Percentiles rank a stretch among this genome's conserved stretches.
Evolutionary conservation across 352 stramenopile genomes (phyloP).

Genomic region (Pythium grandisporangium): DNA sequence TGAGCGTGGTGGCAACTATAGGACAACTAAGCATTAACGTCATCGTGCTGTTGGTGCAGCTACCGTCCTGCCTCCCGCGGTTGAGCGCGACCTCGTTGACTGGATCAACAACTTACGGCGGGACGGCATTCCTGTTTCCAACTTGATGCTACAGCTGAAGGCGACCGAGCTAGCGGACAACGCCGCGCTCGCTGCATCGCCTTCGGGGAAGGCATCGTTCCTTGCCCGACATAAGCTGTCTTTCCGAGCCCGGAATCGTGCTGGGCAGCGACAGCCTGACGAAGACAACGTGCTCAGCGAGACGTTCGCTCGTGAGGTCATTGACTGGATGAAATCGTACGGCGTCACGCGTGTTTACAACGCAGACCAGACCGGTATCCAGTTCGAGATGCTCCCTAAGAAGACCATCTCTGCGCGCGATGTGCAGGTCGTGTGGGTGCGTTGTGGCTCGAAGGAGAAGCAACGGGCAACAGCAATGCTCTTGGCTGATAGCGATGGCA

Average conservation of each 20-base stretch:
- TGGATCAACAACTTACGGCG: slow-evolving; percentile 3
- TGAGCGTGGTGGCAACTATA: background rate
- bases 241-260: slow-evolving; percentile 2
- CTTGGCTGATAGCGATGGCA: slow-evolving; percentile 10
- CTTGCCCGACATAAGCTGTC: slow-evolving; percentile 2
- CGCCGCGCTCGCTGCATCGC: background rate
- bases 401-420: slow-evolving; percentile 1
- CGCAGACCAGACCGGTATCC: slow-evolving; percentile 4
- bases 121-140: slow-evolving; percentile 5
- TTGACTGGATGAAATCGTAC: background rate
- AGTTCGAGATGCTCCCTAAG: slow-evolving; percentile 14
- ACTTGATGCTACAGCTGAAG: slow-evolving; percentile 2
- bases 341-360: slow-evolving; percentile 1
- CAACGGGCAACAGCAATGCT: slow-evolving; percentile 18
- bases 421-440: slow-evolving; percentile 5
- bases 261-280: slow-evolving; percentile 1
- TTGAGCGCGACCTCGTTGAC: background rate
- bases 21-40: background rate
- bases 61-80: background rate
- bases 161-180: slow-evolving; percentile 1
- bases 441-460: slow-evolving; percentile 15
- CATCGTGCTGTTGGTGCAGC: background rate
- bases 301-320: background rate
- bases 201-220: slow-evolving; percentile 2
- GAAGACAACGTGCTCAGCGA: background rate